A percentile compares a stretch with the other conserved stretches of the same genome.
These are phyloP conservation scores for Quercus rubra DNA, from an alignment of 306 rosid genomes.

Conservation along the genomic window DNA sequence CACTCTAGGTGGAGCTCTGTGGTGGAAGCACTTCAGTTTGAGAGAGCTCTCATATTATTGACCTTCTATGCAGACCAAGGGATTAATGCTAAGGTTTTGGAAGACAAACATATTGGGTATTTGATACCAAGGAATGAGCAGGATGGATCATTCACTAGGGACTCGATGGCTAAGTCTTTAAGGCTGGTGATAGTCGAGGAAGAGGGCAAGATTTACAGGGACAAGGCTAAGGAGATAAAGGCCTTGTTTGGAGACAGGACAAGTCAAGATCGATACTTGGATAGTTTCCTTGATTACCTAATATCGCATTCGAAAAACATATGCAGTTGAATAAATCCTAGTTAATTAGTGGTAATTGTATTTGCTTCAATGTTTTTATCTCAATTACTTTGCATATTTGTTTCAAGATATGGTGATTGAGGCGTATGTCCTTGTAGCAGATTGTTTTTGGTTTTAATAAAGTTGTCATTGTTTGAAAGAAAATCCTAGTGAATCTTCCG, in stretches of 20 bases:
- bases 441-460: too few relatives aligned
- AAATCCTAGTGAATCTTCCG: too few relatives aligned
- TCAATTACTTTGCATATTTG: too few relatives aligned
- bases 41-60: constrained; percentile 21
- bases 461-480: too few relatives aligned
- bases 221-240: constrained; percentile 31
- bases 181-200: constrained; percentile 26
- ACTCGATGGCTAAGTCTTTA: not conserved
- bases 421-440: too few relatives aligned
- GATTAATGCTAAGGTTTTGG: constrained; percentile 29
- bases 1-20: constrained; percentile 49
- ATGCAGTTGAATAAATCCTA: too few relatives aligned
- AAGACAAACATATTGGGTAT: constrained; percentile 38
- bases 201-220: constrained; percentile 35
- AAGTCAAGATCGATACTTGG: constrained; percentile 7
- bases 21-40: not conserved
- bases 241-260: constrained; percentile 11
- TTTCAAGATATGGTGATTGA: too few relatives aligned
- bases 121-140: constrained; percentile 25
- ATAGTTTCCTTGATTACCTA: constrained; percentile 16
- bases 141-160: constrained; percentile 34
- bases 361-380: too few relatives aligned
- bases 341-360: too few relatives aligned
- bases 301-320: not conserved
- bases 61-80: constrained; percentile 29